Evolutionary conservation across 2,329 filamentous ascomycete species (phyloP).

Genomic region (Xylariaceae sp.): DNA sequence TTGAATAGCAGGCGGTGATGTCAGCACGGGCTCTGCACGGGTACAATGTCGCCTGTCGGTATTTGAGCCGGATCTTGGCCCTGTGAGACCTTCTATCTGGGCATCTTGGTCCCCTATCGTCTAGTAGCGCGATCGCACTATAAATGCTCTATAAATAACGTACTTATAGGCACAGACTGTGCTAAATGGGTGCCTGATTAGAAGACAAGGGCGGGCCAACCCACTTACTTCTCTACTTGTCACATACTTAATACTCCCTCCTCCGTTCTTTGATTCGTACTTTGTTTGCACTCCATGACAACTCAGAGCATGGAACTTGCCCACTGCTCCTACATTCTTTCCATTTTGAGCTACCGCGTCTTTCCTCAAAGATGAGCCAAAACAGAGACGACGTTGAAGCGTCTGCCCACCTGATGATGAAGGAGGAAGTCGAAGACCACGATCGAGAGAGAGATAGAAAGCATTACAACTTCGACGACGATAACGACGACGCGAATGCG

Average conservation of each 20-base stretch:
- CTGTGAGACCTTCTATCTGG: too few species aligned
- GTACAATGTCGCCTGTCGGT: too few species aligned
- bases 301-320: not conserved
- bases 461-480: conserved; percentile 20
- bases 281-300: not conserved
- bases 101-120: too few species aligned
- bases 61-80: too few species aligned
- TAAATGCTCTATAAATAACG: too few species aligned
- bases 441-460: conserved; percentile 19
- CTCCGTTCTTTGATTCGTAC: not conserved
- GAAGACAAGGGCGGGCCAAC: too few species aligned
- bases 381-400: conserved; percentile 25
- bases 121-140: too few species aligned
- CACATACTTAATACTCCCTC: not conserved
- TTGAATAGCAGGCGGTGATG: too few species aligned
- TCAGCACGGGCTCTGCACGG: too few species aligned
- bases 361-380: conserved; percentile 19
- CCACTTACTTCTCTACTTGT: too few species aligned
- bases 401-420: conserved; percentile 20
- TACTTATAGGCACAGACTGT: too few species aligned
- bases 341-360: not conserved
- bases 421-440: conserved; percentile 14
- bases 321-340: not conserved
- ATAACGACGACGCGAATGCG: conserved; percentile 14
- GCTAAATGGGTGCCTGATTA: too few species aligned